Conservation (phyloP, 805 yeast species). For the Sugiyamaella smithiae region DNA sequence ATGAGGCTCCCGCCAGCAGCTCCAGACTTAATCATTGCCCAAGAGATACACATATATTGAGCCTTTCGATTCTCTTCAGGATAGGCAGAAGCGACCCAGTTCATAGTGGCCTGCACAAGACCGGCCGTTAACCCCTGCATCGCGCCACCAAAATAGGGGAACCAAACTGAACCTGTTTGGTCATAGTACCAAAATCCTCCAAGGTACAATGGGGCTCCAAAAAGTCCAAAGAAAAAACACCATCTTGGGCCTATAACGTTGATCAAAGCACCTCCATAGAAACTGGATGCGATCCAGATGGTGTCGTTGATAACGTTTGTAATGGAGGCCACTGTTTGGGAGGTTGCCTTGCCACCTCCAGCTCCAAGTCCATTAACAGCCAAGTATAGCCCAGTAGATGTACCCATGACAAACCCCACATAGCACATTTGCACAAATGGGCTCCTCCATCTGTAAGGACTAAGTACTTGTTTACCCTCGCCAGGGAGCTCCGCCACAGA, state of each 20-base stretch:
- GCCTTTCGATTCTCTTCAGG: not conserved
- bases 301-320: not conserved
- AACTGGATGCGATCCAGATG: not conserved
- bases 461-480: not conserved
- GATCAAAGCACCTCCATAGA: not conserved
- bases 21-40: not conserved
- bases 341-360: not conserved
- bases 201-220: not conserved
- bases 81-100: not conserved
- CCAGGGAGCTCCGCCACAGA: not conserved
- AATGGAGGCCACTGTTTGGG: not conserved
- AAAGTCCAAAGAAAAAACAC: not conserved
- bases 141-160: not conserved
- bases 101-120: not conserved
- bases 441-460: not conserved
- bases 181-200: not conserved
- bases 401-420: not conserved
- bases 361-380: not conserved
- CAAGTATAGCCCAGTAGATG: not conserved
- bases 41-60: not conserved
- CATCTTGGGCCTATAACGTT: not conserved
- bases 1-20: not conserved
- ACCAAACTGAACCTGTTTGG: not conserved
- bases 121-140: not conserved
- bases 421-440: not conserved